These are phyloP conservation scores for Parathielavia appendiculata DNA, from an alignment of 495 filamentous ascomycete genomes.

Conservation along the genomic window DNA sequence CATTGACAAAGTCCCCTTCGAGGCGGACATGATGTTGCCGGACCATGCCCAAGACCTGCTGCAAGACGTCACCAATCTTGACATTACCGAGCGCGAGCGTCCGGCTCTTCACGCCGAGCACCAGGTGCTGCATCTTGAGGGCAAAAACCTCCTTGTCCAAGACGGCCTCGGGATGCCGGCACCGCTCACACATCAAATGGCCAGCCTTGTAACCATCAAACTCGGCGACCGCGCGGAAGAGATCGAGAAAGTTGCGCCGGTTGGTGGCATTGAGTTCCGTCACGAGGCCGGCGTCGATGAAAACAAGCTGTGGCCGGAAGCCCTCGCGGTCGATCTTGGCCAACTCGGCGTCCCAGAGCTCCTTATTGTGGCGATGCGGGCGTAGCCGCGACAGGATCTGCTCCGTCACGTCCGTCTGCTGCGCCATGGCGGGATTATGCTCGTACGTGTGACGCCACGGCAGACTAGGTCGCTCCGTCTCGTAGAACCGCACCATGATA, in stretches of 20 bases:
- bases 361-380: constrained; percentile 59
- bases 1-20: constrained; percentile 98
- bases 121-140: constrained; percentile 92
- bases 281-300: constrained; percentile 96
- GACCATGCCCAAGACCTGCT: constrained; percentile 88
- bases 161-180: constrained; percentile 83
- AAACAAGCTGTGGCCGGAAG: constrained; percentile 89
- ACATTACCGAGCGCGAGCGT: constrained; percentile 93
- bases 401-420: constrained; percentile 74
- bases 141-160: constrained; percentile 86
- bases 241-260: constrained; percentile 85
- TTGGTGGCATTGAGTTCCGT: constrained; percentile 87
- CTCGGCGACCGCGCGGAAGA: constrained; percentile 93
- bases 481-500: constrained; percentile 99
- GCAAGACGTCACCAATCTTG: constrained; percentile 92
- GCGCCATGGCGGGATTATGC: constrained; percentile 34
- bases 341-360: constrained; percentile 66
- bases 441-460: constrained; percentile 37
- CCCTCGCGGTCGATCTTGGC: constrained; percentile 79
- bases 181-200: constrained; percentile 92
- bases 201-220: constrained; percentile 97
- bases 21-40: constrained; percentile 87
- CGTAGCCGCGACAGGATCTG: constrained; percentile 72
- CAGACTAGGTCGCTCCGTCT: constrained; percentile 63
- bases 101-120: constrained; percentile 78